These are phyloP conservation scores for Vishniacozyma victoriae DNA, from an alignment of 768 basidiomycete genomes.

Conservation along the genomic window DNA sequence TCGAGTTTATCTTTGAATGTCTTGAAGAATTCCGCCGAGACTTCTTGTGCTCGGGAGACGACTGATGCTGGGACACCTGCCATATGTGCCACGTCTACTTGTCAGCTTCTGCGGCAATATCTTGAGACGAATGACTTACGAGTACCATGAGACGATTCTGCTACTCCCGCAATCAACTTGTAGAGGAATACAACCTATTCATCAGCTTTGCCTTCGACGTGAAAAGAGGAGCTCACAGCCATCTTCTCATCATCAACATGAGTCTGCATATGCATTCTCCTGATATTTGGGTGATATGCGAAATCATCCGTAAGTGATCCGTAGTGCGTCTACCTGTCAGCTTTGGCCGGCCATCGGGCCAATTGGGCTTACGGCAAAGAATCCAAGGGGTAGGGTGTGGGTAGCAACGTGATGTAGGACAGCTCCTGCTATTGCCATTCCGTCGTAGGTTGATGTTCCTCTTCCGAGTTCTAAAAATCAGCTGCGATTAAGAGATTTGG, in stretches of 20 bases:
- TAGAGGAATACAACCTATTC: slow-evolving; percentile 82
- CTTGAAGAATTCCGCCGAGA: slow-evolving; percentile 78
- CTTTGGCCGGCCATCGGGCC: neutral
- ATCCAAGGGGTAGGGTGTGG: slow-evolving; percentile 79
- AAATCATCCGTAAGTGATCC: slow-evolving; percentile 93
- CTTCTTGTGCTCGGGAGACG: slow-evolving; percentile 77
- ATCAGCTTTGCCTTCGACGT: slow-evolving; percentile 4
- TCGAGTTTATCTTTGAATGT: slow-evolving; percentile 72
- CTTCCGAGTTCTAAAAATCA: slow-evolving; percentile 71
- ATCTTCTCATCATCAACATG: slow-evolving; percentile 75
- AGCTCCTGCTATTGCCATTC: slow-evolving; percentile 96
- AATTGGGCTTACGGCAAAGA: slow-evolving; percentile 64
- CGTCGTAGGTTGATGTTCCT: slow-evolving; percentile 95
- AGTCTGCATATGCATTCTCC: slow-evolving; percentile 94
- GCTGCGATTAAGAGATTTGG: neutral
- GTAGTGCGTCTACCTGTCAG: slow-evolving; percentile 66
- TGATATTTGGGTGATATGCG: slow-evolving; percentile 81
- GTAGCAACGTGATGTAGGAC: slow-evolving; percentile 93
- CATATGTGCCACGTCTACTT: slow-evolving; percentile 68
- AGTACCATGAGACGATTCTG: slow-evolving; percentile 45
- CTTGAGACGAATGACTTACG: slow-evolving; percentile 26
- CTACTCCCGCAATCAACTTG: slow-evolving; percentile 62
- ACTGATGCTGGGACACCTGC: slow-evolving; percentile 80
- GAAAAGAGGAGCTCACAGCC: slow-evolving; percentile 63
- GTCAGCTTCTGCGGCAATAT: neutral